These are phyloP conservation scores for Tuctoria greenei DNA, from an alignment of 176 grass and related monocot genomes.

Conservation along the genomic window DNA sequence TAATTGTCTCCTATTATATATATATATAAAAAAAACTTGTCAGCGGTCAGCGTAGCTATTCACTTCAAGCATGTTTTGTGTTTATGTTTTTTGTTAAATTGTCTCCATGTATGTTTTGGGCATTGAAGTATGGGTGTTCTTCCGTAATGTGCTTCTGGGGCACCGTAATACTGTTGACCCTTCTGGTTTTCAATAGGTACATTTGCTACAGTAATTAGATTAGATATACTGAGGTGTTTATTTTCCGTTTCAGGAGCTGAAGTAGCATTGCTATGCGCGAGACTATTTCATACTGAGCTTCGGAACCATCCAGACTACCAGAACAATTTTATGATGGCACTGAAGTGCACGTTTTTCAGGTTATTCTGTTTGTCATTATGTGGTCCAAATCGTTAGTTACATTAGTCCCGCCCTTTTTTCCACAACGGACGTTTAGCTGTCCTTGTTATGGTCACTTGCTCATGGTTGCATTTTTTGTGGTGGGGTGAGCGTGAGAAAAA, in stretches of 20 bases:
- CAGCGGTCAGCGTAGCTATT: background rate
- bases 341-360: constrained; percentile 22
- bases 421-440: background rate
- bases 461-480: background rate
- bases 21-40: too few relatives aligned
- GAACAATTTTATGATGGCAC: background rate
- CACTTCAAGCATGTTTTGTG: background rate
- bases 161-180: background rate
- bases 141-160: background rate
- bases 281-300: constrained; percentile 26
- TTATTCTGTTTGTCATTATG: constrained; percentile 16
- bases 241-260: constrained; percentile 37
- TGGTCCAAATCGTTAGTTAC: background rate
- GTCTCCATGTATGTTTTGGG: background rate
- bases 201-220: constrained; percentile 11
- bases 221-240: background rate
- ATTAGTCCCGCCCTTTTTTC: background rate
- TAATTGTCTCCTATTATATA: background rate
- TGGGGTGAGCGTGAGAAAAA: too few relatives aligned
- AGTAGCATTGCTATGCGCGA: constrained; percentile 20
- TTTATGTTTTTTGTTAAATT: background rate
- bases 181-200: background rate
- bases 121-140: background rate
- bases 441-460: background rate
- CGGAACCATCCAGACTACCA: background rate